Evolutionary conservation across 2,329 filamentous ascomycete species (phyloP).

Genomic region (Ophiocordyceps australis): DNA sequence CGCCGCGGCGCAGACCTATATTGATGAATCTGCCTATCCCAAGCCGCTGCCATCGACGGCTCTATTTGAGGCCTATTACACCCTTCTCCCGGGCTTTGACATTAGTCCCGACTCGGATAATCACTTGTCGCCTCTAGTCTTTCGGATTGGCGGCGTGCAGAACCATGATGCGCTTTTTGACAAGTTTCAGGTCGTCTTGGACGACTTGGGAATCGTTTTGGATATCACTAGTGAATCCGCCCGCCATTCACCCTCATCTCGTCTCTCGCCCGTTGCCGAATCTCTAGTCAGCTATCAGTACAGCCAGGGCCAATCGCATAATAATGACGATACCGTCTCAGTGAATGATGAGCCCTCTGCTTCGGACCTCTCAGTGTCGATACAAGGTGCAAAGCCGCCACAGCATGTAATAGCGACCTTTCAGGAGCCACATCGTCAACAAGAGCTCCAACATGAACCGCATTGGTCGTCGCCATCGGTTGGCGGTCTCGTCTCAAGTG

Average conservation of each 20-base stretch:
- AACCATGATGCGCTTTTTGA: slow-evolving; percentile 40
- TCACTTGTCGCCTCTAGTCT: slow-evolving; percentile 60
- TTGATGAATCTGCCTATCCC: slow-evolving; percentile 34
- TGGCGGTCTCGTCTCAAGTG: too few relatives aligned
- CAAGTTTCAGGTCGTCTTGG: slow-evolving; percentile 52
- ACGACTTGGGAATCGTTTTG: slow-evolving; percentile 52
- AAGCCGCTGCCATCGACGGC: slow-evolving; percentile 56
- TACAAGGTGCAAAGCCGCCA: too few relatives aligned
- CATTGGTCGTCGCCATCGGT: too few relatives aligned
- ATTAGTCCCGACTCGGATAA: slow-evolving; percentile 57
- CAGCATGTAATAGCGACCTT: too few relatives aligned
- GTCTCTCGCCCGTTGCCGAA: slow-evolving; percentile 7
- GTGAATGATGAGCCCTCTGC: too few relatives aligned
- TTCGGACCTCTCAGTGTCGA: too few relatives aligned
- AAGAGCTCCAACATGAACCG: too few relatives aligned
- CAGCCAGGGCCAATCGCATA: not conserved
- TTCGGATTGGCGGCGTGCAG: slow-evolving; percentile 54
- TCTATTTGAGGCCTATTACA: slow-evolving; percentile 66
- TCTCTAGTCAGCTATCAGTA: slow-evolving; percentile 3
- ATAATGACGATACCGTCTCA: too few relatives aligned
- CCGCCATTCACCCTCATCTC: slow-evolving; percentile 7
- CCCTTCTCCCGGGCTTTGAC: slow-evolving; percentile 51
- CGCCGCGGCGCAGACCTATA: slow-evolving; percentile 46
- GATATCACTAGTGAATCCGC: slow-evolving; percentile 15
- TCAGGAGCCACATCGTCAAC: too few relatives aligned